phyloP scores from a whole-genome alignment of 495 filamentous ascomycete genomes.

The Lasiosphaeria hispida region DNA sequence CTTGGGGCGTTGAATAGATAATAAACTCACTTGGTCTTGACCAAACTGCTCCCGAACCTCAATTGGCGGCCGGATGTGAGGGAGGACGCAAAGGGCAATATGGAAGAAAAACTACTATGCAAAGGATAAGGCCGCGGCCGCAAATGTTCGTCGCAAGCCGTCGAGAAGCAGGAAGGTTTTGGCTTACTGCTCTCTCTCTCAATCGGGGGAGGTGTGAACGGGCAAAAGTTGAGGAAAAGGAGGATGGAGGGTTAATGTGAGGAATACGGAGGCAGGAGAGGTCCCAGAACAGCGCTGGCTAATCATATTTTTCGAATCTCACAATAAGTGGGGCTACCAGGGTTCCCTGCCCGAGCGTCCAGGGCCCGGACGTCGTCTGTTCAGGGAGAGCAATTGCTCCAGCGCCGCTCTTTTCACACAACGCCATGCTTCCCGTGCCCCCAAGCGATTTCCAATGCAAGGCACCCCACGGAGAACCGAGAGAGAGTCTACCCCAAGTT shows the following conservation, averaged over 20 bases:
- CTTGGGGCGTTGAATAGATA: not conserved
- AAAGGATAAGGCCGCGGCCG: constrained; percentile 16
- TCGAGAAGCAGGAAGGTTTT: constrained; percentile 19
- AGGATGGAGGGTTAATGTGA: constrained; percentile 38
- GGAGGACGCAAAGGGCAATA: constrained; percentile 3
- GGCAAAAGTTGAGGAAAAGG: constrained; percentile 27
- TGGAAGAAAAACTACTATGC: constrained; percentile 10
- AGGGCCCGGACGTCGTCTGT: constrained; percentile 16
- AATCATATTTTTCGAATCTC: constrained; percentile 13
- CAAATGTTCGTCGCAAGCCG: constrained; percentile 12
- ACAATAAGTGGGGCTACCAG: constrained; percentile 21
- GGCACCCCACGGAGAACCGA: not conserved
- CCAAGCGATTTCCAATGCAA: constrained; percentile 1
- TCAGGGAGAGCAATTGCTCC: not conserved
- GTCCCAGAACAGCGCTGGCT: constrained; percentile 17
- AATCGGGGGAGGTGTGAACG: constrained; percentile 24
- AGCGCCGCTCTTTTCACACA: not conserved
- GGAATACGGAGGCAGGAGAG: constrained; percentile 24
- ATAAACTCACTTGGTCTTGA: constrained; percentile 9
- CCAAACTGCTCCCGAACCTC: constrained; percentile 10
- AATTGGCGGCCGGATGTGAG: constrained; percentile 15
- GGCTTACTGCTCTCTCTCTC: constrained; percentile 20
- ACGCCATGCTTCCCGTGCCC: not conserved
- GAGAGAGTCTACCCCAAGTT: not conserved
- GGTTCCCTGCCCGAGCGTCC: constrained; percentile 21